phyloP scores from a whole-genome alignment of 2,329 filamentous ascomycete genomes.

The Cladosporium sp. region DNA sequence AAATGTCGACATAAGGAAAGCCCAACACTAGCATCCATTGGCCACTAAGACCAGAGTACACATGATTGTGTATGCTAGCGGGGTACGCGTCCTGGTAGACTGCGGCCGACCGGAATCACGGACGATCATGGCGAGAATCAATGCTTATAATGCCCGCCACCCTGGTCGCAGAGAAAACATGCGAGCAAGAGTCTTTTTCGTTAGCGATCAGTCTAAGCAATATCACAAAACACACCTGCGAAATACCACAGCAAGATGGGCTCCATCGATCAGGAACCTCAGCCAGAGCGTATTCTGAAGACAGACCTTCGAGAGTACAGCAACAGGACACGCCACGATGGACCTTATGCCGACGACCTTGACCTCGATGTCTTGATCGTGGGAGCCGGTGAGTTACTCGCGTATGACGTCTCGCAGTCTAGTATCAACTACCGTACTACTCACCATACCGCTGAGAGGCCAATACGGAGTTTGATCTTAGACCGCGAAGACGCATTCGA shows the following conservation, averaged over 20 bases:
- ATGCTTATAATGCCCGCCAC: constrained; percentile 8
- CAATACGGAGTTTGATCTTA: neutral
- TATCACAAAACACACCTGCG: neutral
- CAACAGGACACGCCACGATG: constrained; percentile 26
- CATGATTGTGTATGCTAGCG: constrained; percentile 5
- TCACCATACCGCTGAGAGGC: neutral
- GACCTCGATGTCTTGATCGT: constrained; percentile 39
- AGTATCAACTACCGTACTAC: neutral
- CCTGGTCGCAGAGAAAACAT: neutral
- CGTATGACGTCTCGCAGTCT: neutral
- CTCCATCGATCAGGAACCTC: constrained; percentile 18
- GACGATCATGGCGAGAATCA: neutral
- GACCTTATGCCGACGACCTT: constrained; percentile 34
- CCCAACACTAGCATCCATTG: neutral
- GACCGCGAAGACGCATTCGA: neutral
- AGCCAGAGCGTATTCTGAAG: constrained; percentile 32
- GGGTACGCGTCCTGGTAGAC: constrained; percentile 17
- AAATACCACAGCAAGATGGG: constrained; percentile 13
- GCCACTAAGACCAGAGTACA: neutral
- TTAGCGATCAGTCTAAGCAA: neutral
- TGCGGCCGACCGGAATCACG: constrained; percentile 19
- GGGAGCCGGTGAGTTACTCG: constrained; percentile 38
- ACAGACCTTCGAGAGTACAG: constrained; percentile 32
- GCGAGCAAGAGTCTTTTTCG: neutral
- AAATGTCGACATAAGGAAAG: constrained; percentile 6